These are phyloP conservation scores for Cytospora piceicola DNA, from an alignment of 2,329 filamentous ascomycete species.

Conservation along the genomic window DNA sequence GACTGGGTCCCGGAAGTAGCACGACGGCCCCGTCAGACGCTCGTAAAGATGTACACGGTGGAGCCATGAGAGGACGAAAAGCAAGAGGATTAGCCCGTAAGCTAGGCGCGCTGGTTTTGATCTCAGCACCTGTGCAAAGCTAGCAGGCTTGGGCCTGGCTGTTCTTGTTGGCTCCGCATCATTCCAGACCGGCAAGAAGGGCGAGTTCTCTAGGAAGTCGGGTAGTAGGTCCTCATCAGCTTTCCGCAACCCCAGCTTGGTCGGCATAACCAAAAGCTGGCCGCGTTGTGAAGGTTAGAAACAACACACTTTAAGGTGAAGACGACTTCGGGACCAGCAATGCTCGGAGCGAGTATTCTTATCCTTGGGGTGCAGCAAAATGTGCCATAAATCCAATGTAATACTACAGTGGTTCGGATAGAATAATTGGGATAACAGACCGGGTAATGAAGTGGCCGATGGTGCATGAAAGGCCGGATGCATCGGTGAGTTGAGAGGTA, in stretches of 20 bases:
- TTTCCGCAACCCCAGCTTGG: neutral
- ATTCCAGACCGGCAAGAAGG: constrained; percentile 20
- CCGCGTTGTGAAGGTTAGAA: neutral
- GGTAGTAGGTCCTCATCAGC: constrained; percentile 15
- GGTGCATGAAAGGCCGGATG: neutral
- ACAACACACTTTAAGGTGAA: neutral
- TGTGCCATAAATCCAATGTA: too few relatives aligned
- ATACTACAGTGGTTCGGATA: neutral
- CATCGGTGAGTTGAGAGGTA: constrained; percentile 1
- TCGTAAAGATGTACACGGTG: constrained; percentile 3
- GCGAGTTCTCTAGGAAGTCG: constrained; percentile 18
- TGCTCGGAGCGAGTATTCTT: neutral
- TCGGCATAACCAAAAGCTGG: neutral
- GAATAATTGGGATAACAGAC: neutral
- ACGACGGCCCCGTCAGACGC: constrained; percentile 14
- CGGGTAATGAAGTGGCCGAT: neutral
- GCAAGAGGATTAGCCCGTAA: constrained; percentile 4
- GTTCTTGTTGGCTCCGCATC: neutral
- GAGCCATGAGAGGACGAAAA: neutral
- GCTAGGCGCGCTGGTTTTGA: constrained; percentile 17
- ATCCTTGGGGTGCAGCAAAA: neutral
- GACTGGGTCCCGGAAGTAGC: constrained; percentile 18
- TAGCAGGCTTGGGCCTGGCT: constrained; percentile 2
- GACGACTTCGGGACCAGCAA: too few relatives aligned
- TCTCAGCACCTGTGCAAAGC: constrained; percentile 10